phyloP scores from a whole-genome alignment of 176 grass and related monocot genomes.

The Coix lacrymajobi region DNA sequence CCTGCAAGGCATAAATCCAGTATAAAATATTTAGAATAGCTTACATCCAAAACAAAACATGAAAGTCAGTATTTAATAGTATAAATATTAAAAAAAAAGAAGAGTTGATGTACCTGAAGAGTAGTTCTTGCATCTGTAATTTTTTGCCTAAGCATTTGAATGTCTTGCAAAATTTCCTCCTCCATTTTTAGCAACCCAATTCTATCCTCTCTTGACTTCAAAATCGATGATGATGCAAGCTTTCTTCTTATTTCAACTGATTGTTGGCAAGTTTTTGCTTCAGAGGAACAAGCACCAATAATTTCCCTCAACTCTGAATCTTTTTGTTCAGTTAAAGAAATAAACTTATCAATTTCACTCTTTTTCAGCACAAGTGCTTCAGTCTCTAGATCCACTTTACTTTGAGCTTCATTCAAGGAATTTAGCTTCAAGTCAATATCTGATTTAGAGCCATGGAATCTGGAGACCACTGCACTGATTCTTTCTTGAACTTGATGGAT shows the following conservation, averaged over 20 bases:
- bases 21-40: conserved; percentile 13
- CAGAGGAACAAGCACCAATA: conserved; percentile 52
- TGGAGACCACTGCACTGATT: conserved; percentile 28
- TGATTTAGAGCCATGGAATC: conserved; percentile 62
- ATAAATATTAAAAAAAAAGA: not conserved
- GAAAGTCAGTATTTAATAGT: not conserved
- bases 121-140: conserved; percentile 75
- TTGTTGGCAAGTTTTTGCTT: conserved; percentile 67
- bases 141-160: conserved; percentile 80
- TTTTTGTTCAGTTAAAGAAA: conserved; percentile 56
- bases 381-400: conserved; percentile 53
- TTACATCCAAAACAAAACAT: conserved; percentile 9
- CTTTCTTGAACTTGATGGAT: conserved; percentile 25
- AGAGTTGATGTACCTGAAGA: conserved; percentile 60
- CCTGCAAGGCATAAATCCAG: conserved; percentile 47
- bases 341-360: conserved; percentile 63
- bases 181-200: conserved; percentile 66
- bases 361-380: conserved; percentile 52
- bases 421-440: conserved; percentile 67
- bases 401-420: conserved; percentile 45
- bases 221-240: conserved; percentile 60
- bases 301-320: conserved; percentile 44
- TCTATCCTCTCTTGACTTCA: conserved; percentile 81
- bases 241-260: conserved; percentile 53
- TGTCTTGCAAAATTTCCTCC: conserved; percentile 70